Evolutionary conservation across 768 basidiomycete species (phyloP).

Genomic region (Macrolepiota dolichaula): DNA sequence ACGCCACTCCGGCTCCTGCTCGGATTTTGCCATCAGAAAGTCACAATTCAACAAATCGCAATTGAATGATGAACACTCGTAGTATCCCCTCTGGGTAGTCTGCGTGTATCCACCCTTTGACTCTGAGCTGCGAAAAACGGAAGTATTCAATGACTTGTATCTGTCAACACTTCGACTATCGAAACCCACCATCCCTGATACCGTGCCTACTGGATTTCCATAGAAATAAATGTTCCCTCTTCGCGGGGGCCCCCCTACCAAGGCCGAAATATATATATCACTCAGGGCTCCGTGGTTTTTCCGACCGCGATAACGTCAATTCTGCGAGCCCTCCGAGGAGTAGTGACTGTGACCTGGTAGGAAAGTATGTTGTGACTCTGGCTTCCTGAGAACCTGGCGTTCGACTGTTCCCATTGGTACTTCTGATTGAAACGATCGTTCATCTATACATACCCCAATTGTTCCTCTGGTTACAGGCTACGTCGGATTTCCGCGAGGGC

Average conservation of each 20-base stretch:
- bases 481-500: too few relatives aligned
- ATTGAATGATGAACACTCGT: background rate
- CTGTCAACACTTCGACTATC: background rate
- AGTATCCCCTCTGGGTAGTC: background rate
- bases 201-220: background rate
- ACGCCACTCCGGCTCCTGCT: background rate
- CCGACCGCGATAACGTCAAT: background rate
- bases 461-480: too few relatives aligned
- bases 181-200: background rate
- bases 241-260: background rate
- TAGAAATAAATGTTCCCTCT: background rate
- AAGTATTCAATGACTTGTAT: background rate
- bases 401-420: background rate
- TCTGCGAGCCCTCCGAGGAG: background rate
- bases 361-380: background rate
- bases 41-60: background rate
- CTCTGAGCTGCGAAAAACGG: background rate
- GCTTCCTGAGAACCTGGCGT: background rate
- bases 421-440: background rate
- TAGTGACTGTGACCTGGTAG: background rate
- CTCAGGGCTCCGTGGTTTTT: background rate
- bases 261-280: background rate
- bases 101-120: background rate
- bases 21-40: background rate
- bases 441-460: background rate